Percentiles rank a stretch among this genome's conserved stretches.
Conservation (phyloP, 2,329 filamentous ascomycete genomes). For the Apiospora pterosperma region DNA sequence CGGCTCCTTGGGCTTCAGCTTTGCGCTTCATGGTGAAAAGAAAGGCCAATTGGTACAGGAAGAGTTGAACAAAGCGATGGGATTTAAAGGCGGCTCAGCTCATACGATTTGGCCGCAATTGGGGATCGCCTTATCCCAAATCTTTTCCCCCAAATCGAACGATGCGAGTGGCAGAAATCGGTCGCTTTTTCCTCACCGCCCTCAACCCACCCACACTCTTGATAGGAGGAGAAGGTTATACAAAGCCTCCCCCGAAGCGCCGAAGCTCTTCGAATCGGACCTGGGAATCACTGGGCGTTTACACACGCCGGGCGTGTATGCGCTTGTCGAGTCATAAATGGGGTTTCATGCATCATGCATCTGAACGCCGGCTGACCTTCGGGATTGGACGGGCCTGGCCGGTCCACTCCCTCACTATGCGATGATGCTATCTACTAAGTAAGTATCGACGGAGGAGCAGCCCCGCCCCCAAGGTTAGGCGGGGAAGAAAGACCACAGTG, state of each 20-base stretch:
- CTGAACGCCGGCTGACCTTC: neutral
- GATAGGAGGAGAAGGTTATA: too few species aligned
- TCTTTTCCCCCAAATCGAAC: constrained; percentile 2
- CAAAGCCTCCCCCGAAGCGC: neutral
- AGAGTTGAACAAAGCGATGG: neutral
- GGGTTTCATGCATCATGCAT: neutral
- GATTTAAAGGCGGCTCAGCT: neutral
- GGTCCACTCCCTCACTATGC: too few species aligned
- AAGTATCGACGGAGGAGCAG: too few species aligned
- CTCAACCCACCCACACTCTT: neutral
- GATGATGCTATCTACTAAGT: too few species aligned
- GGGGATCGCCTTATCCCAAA: neutral
- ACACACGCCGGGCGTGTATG: neutral
- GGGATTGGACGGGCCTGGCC: neutral
- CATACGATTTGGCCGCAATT: neutral
- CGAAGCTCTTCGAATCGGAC: neutral
- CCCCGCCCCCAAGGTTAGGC: too few species aligned
- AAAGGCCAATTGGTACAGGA: constrained; percentile 17
- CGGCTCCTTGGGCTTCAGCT: constrained; percentile 40
- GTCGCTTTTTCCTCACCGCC: neutral
- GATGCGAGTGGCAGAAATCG: neutral
- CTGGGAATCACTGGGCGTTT: neutral
- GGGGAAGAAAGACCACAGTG: too few species aligned
- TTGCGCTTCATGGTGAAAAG: constrained; percentile 55
- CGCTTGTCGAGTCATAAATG: neutral